Conservation (phyloP, 2,329 filamentous ascomycete species). For the Escovopsis sp. region DNA sequence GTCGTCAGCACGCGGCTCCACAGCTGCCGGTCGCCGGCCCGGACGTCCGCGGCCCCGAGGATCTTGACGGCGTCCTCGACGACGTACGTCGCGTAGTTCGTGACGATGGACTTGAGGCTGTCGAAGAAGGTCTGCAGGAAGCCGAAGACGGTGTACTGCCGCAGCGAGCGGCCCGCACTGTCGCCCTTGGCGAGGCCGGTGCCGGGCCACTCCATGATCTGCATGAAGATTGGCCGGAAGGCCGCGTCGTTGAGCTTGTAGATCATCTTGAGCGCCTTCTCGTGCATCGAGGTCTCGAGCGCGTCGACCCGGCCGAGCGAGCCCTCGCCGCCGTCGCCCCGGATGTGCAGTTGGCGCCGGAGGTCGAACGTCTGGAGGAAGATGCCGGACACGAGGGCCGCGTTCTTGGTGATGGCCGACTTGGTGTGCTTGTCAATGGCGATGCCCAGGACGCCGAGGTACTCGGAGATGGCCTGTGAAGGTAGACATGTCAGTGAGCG, state of each 20-base stretch:
- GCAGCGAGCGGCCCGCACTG: constrained; percentile 37
- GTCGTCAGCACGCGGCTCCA: constrained; percentile 58
- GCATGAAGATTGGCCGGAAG: constrained; percentile 82
- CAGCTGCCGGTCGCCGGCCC: constrained; percentile 37
- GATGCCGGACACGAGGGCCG: constrained; percentile 51
- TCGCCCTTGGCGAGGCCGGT: constrained; percentile 48
- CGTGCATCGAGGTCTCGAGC: constrained; percentile 52
- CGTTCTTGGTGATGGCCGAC: constrained; percentile 60
- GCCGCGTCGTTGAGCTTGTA: constrained; percentile 91
- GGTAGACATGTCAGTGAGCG: constrained; percentile 9
- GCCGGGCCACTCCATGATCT: constrained; percentile 69
- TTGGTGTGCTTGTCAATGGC: constrained; percentile 69
- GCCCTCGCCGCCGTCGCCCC: constrained; percentile 30
- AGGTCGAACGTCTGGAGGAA: constrained; percentile 49
- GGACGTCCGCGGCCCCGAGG: constrained; percentile 38
- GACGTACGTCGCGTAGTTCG: constrained; percentile 76
- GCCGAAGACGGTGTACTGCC: constrained; percentile 64
- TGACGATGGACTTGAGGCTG: constrained; percentile 84
- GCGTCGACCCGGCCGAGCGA: constrained; percentile 34
- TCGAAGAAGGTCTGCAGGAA: constrained; percentile 72
- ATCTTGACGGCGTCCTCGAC: constrained; percentile 58
- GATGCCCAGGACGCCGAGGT: constrained; percentile 52
- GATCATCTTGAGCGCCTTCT: constrained; percentile 72
- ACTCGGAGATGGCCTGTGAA: constrained; percentile 48
- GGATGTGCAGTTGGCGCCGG: constrained; percentile 38